Base-by-base conservation (phyloP, 2,329 filamentous ascomycete species). In the Monosporascus sp. region DNA sequence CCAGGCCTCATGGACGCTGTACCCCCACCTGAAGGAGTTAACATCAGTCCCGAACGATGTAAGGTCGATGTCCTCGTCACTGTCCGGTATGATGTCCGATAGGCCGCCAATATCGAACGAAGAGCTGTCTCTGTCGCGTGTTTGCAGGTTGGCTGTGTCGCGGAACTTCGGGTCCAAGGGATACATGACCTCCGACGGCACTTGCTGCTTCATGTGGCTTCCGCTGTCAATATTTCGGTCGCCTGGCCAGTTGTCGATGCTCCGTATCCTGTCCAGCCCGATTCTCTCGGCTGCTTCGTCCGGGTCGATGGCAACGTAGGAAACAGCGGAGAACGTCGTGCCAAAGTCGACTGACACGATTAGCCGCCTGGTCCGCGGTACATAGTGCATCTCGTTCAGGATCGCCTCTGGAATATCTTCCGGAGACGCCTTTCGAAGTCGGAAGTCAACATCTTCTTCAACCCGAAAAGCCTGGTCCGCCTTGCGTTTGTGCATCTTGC, bases 281-380 rank as follows among this genome's bases (percentile, higher is more conserved):
- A 53, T 7, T 5, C 40, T 6, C 34, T 53, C 51, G 3, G 34
- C 38, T 7, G 11, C 14, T 36, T 53, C 36, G 24, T 34, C 31
- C 16, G n/a, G 5, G 16, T 48, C 36, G 9, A 57, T 36, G 27
- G 53, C 49, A 5, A 48, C 53, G 34, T 54, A 59, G 20, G 57
- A 56, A 26, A 59, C 50, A 11, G 55, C 55, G 16, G 57, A 59
- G 40, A 55, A 59, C 2, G 55, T 59, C 2, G 55, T 59, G 16
- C 57, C 57, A 31, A 59, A 59, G 31, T 59, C 57, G 17, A 59
- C 52, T 16, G 57, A 52, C 20, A 59, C 36, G 38, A 56, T 56
- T 16, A 59, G 41, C 4, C 49, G 51, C 49, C 52, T 56, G 14
- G 36, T 19, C 20, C 31, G 31, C 31, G 9, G 31, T 2, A 9